Evolutionary conservation across 208 protist genomes (phyloP).

Genomic region (Leishmania turanica): DNA sequence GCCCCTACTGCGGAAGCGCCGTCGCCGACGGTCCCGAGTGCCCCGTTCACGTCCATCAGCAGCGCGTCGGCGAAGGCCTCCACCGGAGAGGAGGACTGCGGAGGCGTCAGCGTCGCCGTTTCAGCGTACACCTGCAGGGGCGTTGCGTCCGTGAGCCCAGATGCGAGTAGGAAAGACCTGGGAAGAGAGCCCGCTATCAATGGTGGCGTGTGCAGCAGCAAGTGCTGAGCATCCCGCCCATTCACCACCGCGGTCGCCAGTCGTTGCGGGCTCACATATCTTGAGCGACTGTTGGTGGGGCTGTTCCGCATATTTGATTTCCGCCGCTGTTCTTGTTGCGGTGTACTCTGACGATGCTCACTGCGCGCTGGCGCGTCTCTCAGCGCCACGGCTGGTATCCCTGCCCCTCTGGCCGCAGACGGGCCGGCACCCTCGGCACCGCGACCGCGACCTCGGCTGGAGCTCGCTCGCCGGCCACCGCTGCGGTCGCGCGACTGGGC

Average conservation of each 20-base stretch:
- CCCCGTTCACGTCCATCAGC: slow-evolving; percentile 24
- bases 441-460: background rate
- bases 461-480: background rate
- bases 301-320: background rate
- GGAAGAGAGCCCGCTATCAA: background rate
- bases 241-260: background rate
- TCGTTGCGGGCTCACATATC: background rate
- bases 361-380: background rate
- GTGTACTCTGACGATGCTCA: background rate
- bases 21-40: background rate
- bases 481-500: background rate
- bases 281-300: background rate
- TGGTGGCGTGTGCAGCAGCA: background rate
- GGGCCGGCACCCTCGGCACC: background rate
- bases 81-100: slow-evolving; percentile 23
- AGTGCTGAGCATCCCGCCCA: background rate
- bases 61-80: slow-evolving; percentile 57
- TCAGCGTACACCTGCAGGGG: background rate
- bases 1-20: background rate
- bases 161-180: background rate
- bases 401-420: background rate
- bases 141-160: background rate
- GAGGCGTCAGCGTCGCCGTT: background rate
- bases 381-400: background rate
- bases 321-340: background rate